Base-by-base conservation (phyloP, 139 green algal species). In the Picochlorum sp. region DNA sequence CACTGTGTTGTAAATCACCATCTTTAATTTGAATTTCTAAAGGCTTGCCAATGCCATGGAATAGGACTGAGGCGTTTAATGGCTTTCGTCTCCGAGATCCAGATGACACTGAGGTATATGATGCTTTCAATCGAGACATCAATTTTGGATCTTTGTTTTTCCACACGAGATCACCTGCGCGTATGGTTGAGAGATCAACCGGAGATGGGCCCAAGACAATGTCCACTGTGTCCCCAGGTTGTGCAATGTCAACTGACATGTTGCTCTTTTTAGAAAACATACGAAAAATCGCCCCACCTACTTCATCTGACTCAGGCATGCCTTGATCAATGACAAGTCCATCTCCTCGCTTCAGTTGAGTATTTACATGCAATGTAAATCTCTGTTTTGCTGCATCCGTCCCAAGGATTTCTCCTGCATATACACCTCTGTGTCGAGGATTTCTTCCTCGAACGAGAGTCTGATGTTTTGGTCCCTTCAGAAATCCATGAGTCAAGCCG, bases 321-420 rank as follows among this genome's bases (percentile, higher is more conserved):
- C 86, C 86, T 0, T 30, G 51, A 71, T 95, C 88, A 73, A 95
- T 89, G 58, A 91, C 86, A 13, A 95, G 30, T 11, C 88, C 87
- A 37, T 90, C 82, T 20, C 86, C 86, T 8, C 69, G 70, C 60
- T 84, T 83, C 37, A 91, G 14, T 5, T 69, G 58, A 7, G 58
- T 49, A n/a, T 63, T 24, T 38, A 84, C 52, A 30, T 57, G 2
- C 28, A 77, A 38, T 0, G 71, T 54, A 3, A 26, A 16, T 18
- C 47, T 55, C n/a, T 59, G 23, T 30, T n/a, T 34, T 8, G 30
- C 6, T 0, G 7, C 15, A 23, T 30, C 26, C n/a, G 13, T 34
- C 31, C 7, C 54, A 41, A 45, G 16, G 9, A 65, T 55, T 1
- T 54, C 45, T 28, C 85, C 85, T 14, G 83, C 45, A 45, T 70